phyloP scores from a whole-genome alignment of 2,329 filamentous ascomycete genomes.

The Eutypa lata region DNA sequence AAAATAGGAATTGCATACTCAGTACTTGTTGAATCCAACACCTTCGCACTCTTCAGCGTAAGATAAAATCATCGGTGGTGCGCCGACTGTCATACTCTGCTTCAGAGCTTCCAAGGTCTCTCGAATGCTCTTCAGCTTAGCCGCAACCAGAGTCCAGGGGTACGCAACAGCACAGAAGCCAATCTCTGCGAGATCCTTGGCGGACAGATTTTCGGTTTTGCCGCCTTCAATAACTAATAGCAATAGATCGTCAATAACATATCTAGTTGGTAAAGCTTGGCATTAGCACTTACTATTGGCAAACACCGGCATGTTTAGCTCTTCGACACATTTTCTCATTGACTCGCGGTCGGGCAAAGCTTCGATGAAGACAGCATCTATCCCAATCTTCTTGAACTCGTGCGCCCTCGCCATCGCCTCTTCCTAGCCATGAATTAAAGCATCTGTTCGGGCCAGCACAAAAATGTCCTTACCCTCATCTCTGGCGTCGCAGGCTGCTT shows the following conservation, averaged over 20 bases:
- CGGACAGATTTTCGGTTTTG: conserved; percentile 32
- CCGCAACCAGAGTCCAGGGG: conserved; percentile 42
- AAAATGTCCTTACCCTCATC: conserved; percentile 43
- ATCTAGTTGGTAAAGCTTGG: no score
- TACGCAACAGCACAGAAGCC: conserved; percentile 39
- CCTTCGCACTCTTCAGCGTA: conserved; percentile 43
- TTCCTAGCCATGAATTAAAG: conserved; percentile 39
- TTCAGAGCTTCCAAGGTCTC: conserved; percentile 38
- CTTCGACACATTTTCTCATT: no score
- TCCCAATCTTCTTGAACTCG: conserved; percentile 28
- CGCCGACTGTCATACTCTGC: conserved; percentile 36
- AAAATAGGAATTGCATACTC: conserved; percentile 12
- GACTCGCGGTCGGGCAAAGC: no score
- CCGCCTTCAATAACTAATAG: no score
- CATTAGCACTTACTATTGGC: no score
- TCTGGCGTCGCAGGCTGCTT: conserved; percentile 43
- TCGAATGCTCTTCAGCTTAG: conserved; percentile 37
- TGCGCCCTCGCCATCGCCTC: conserved; percentile 40
- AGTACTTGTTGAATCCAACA: conserved; percentile 43
- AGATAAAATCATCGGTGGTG: conserved; percentile 39
- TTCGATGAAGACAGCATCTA: no score
- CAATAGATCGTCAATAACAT: no score
- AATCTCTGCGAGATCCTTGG: conserved; percentile 30
- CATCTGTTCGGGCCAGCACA: conserved; percentile 42
- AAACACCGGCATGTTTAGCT: no score